Conservation (phyloP, 495 filamentous ascomycete genomes). For the Cladorrhinum samala region DNA sequence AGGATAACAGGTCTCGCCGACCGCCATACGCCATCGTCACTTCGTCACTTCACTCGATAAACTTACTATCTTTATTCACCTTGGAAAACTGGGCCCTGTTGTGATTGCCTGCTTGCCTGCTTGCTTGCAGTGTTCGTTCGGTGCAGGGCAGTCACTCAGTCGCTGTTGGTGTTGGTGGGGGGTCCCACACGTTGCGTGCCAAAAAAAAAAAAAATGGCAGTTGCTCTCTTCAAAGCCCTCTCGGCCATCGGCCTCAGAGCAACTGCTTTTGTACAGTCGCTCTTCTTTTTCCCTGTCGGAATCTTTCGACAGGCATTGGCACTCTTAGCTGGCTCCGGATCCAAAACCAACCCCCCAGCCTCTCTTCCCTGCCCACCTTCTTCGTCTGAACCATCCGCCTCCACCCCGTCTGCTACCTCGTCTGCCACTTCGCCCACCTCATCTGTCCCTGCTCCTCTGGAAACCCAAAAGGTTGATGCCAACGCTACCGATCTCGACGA, state of each 20-base stretch:
- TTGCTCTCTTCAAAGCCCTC: conserved; percentile 18
- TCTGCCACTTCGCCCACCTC: background rate
- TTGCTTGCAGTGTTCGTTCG: too few species aligned
- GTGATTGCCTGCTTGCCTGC: too few species aligned
- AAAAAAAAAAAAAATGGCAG: conserved; percentile 27
- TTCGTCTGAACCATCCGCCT: background rate
- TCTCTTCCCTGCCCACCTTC: conserved; percentile 4
- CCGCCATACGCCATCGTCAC: too few species aligned
- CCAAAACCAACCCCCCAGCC: conserved; percentile 2
- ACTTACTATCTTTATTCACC: too few species aligned
- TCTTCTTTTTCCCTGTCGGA: conserved; percentile 20
- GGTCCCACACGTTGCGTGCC: too few species aligned
- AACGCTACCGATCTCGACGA: conserved; percentile 1
- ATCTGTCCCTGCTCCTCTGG: background rate
- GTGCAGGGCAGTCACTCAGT: too few species aligned
- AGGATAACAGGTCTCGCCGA: too few species aligned
- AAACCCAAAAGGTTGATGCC: conserved; percentile 2
- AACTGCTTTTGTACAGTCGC: conserved; percentile 20
- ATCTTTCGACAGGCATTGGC: conserved; percentile 14
- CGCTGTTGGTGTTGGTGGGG: too few species aligned
- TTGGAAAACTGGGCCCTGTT: too few species aligned
- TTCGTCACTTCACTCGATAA: too few species aligned
- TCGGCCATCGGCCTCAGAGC: conserved; percentile 22
- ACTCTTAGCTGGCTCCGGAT: conserved; percentile 5
- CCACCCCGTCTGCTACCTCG: conserved; percentile 1